Base-by-base conservation (phyloP, 1,284 basidiomycete species). In the Ustilago shanxiensis region DNA sequence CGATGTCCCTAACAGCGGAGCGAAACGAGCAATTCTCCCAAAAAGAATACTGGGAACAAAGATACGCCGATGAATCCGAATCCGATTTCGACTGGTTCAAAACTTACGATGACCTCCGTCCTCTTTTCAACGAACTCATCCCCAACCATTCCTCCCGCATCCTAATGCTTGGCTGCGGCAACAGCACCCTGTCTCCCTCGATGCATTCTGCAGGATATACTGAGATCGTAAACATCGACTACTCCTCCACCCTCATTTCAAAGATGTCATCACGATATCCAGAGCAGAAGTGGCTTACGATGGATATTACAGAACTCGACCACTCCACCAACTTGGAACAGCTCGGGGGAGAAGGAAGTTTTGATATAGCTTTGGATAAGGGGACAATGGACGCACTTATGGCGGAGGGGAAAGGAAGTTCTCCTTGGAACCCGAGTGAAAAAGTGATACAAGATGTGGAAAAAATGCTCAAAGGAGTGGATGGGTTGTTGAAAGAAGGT, bases 351-450 rank as follows among this genome's bases (percentile, higher is more conserved):
- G 7, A 13, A 0, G 66, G 26, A 5, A 39, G 44, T 7, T 85
- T 80, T 69, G 84, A 85, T 55, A 65, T 81, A 3, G 74, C 81
- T 0, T 54, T 85, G 4, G 84, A 85, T 60, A 85, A 85, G 47
- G 83, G 82, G 5, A 85, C 84, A 2, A 80, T 85, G 78, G 84
- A 85, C 64, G 84, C 84, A 0, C 70, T 85, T 4, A 81, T 85
- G 79, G 84, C 84, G n/a, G 82, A 83, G 57, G 41, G 33, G 2
- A 79, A 75, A 28, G 78, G 72, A 1, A 51, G 54, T 3, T 54
- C 49, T 0, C 79, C 82, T 8, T 85, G 84, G 84, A 71, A 72
- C 18, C 84, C 83, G 1, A 63, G 69, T 8, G 58, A 70, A 2
- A 64, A 66, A 11, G 83, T 85, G 1, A 28, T 75, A 0, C 22